A percentile compares a stretch with the other conserved stretches of the same genome.
These are phyloP conservation scores for Acacia concinna DNA, from an alignment of 331 rosid species.

Conservation along the genomic window DNA sequence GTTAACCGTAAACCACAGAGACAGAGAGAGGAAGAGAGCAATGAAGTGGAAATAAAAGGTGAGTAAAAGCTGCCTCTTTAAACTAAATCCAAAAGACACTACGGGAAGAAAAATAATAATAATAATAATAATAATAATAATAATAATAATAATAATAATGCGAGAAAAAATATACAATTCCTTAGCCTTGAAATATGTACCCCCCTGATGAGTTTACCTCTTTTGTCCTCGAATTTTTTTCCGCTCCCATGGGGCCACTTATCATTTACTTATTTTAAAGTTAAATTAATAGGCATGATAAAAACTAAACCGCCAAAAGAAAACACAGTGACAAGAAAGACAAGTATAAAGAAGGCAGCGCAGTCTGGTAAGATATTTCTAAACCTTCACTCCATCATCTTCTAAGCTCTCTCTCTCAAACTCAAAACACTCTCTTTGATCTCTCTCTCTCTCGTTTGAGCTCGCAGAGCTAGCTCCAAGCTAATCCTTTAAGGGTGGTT, in stretches of 20 bases:
- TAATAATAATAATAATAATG: too few species aligned
- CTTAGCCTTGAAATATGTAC: not conserved
- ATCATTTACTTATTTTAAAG: not conserved
- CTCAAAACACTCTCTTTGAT: slow-evolving; percentile 1
- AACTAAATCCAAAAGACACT: slow-evolving; percentile 12
- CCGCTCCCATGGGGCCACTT: not conserved
- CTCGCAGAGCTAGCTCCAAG: not conserved
- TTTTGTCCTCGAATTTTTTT: not conserved
- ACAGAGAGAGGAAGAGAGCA: not conserved
- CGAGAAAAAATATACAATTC: not conserved
- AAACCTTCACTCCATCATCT: slow-evolving; percentile 38
- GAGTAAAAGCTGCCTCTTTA: slow-evolving; percentile 36
- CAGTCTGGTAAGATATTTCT: slow-evolving; percentile 44
- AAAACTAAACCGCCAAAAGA: not conserved
- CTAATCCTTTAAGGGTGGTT: slow-evolving; percentile 28
- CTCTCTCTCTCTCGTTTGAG: slow-evolving; percentile 6
- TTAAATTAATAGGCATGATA: not conserved
- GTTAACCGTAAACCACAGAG: slow-evolving; percentile 9
- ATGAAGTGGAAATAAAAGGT: slow-evolving; percentile 35
- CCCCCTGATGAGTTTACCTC: not conserved
- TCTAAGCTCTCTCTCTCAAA: not conserved
- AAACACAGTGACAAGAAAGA: slow-evolving; percentile 31
- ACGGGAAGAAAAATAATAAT: not conserved
- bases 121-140: too few species aligned
- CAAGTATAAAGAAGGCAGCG: slow-evolving; percentile 72